Evolutionary conservation across 2,329 filamentous ascomycete species (phyloP).

Genomic region (Seiridium cupressi): DNA sequence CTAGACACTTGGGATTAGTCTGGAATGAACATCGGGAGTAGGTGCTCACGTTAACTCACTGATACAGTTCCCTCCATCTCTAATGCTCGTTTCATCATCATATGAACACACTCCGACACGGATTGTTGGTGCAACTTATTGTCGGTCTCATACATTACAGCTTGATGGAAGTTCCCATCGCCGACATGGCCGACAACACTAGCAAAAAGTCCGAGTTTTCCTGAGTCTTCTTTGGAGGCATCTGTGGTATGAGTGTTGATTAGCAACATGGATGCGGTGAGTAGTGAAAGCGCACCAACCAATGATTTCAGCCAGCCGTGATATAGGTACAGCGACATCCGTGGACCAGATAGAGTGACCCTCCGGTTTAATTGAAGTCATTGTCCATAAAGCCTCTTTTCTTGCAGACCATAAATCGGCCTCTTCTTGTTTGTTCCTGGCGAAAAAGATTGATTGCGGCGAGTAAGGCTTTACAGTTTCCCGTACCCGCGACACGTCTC

Average conservation of each 20-base stretch:
- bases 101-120: slow-evolving; percentile 52
- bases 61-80: slow-evolving; percentile 69
- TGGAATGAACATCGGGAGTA: slow-evolving; percentile 18
- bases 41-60: background rate
- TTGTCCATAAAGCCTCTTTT: slow-evolving; percentile 63
- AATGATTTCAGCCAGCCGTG: slow-evolving; percentile 56
- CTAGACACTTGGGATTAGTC: background rate
- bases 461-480: slow-evolving; percentile 49
- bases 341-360: slow-evolving; percentile 62
- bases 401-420: slow-evolving; percentile 64
- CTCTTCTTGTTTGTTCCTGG: slow-evolving; percentile 61
- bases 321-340: slow-evolving; percentile 67
- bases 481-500: slow-evolving; percentile 60
- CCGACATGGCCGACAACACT: slow-evolving; percentile 66
- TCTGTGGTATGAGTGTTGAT: slow-evolving; percentile 26
- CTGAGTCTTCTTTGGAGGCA: slow-evolving; percentile 56
- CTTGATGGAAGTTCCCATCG: slow-evolving; percentile 64
- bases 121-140: slow-evolving; percentile 42
- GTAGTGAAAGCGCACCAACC: background rate
- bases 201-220: slow-evolving; percentile 53
- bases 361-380: slow-evolving; percentile 52
- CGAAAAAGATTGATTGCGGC: slow-evolving; percentile 67
- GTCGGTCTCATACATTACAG: slow-evolving; percentile 40
- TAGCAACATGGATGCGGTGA: background rate
- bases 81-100: slow-evolving; percentile 65